phyloP scores from a whole-genome alignment of 139 green algal genomes.

The Coelastrella sp. region DNA sequence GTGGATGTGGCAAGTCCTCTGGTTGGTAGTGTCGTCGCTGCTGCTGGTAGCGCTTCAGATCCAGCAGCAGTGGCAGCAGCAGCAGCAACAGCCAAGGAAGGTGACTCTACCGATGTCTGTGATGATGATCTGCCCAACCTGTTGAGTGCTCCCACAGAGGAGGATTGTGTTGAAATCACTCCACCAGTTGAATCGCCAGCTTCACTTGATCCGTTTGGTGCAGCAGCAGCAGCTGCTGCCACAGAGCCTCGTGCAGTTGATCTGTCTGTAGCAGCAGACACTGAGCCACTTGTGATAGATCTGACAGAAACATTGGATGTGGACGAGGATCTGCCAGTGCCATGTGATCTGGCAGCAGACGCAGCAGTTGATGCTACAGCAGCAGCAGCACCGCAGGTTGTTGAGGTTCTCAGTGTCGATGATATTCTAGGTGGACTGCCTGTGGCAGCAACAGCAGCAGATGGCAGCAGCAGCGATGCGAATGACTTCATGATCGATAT shows the following conservation, averaged over 20 bases:
- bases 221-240: too few species aligned
- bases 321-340: not conserved
- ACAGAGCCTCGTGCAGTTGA: too few species aligned
- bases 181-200: too few species aligned
- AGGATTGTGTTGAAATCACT: too few species aligned
- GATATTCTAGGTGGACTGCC: constrained; percentile 29
- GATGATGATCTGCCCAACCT: too few species aligned
- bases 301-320: not conserved
- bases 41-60: too few species aligned
- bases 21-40: too few species aligned
- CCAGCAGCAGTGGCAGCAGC: not conserved
- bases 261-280: too few species aligned
- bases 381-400: not conserved
- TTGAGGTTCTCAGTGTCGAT: not conserved
- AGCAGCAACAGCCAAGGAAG: not conserved
- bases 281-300: not conserved
- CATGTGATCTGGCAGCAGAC: not conserved
- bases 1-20: too few species aligned
- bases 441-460: not conserved
- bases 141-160: not conserved
- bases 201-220: too few species aligned
- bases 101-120: not conserved
- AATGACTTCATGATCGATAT: not conserved
- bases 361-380: constrained; percentile 21
- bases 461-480: not conserved